Conservation (phyloP, 2,329 filamentous ascomycete species). For the Trichoderma polysporum region DNA sequence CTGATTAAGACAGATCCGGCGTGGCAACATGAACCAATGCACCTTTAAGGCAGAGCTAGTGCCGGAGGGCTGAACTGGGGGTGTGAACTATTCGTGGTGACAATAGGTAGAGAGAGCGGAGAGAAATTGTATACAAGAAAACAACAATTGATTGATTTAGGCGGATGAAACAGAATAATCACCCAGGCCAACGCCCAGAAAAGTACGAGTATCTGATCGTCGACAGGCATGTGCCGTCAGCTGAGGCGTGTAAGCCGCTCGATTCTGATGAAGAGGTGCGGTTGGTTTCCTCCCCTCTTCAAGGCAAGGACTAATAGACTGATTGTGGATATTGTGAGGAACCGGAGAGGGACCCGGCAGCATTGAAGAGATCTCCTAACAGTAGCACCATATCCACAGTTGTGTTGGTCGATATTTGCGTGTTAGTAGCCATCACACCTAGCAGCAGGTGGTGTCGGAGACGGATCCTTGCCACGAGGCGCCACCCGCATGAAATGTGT, state of each 20-base stretch:
- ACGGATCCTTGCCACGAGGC: slow-evolving; percentile 13
- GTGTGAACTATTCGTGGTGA: background rate
- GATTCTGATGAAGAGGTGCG: background rate
- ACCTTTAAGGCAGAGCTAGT: slow-evolving; percentile 15
- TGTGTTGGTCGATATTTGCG: background rate
- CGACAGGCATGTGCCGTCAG: background rate
- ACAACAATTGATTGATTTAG: background rate
- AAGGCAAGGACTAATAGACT: slow-evolving; percentile 1
- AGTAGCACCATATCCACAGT: background rate
- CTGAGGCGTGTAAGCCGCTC: slow-evolving; percentile 8
- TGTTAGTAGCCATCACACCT: background rate
- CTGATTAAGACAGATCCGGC: slow-evolving; percentile 20
- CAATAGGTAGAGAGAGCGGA: background rate
- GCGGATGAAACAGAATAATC: background rate
- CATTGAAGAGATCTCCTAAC: slow-evolving; percentile 18
- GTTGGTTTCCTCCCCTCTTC: background rate
- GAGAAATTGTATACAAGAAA: background rate
- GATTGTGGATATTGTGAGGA: slow-evolving; percentile 1
- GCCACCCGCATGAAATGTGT: background rate
- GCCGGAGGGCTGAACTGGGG: slow-evolving; percentile 20
- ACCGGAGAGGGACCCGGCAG: background rate
- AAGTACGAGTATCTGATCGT: background rate
- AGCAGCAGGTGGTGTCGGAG: background rate
- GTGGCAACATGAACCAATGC: slow-evolving; percentile 22
- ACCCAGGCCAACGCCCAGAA: background rate